A percentile compares a stretch with the other conserved stretches of the same genome.
These are phyloP conservation scores for Lactarius akahatsu DNA, from an alignment of 768 basidiomycete genomes.

Conservation along the genomic window DNA sequence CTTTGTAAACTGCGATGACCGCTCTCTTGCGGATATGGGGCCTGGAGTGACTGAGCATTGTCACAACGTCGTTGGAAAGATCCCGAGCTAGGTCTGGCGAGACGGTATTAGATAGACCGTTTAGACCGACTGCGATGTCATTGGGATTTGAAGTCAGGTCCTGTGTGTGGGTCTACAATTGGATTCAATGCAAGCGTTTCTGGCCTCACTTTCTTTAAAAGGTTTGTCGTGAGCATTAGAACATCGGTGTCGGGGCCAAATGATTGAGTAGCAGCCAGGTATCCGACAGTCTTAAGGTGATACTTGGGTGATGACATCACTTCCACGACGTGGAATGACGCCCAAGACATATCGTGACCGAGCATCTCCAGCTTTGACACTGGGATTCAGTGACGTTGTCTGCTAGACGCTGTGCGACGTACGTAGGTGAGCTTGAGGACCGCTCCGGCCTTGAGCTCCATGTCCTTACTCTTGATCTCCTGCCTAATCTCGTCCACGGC, in stretches of 20 bases:
- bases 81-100: conserved; percentile 91
- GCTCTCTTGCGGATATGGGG: conserved; percentile 89
- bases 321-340: conserved; percentile 95
- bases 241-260: conserved; percentile 96
- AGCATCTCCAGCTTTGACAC: conserved; percentile 90
- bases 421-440: conserved; percentile 97
- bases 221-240: conserved; percentile 94
- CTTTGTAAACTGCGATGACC: conserved; percentile 77
- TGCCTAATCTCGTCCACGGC: conserved; percentile 92
- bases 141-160: conserved; percentile 76
- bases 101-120: conserved; percentile 81
- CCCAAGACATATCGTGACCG: conserved; percentile 92
- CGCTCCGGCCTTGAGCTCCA: conserved; percentile 95
- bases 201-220: conserved; percentile 80
- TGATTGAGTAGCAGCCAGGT: conserved; percentile 88
- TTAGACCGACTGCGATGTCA: conserved; percentile 73
- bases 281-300: conserved; percentile 94
- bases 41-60: conserved; percentile 87
- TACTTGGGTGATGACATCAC: conserved; percentile 93
- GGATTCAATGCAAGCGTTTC: conserved; percentile 5
- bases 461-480: conserved; percentile 91
- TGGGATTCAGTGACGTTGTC: conserved; percentile 19
- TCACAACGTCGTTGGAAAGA: conserved; percentile 77
- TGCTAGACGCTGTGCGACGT: conserved; percentile 40
- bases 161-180: conserved; percentile 42